Conservation (phyloP, 306 rosid genomes). For the Prunus fruticosa region DNA sequence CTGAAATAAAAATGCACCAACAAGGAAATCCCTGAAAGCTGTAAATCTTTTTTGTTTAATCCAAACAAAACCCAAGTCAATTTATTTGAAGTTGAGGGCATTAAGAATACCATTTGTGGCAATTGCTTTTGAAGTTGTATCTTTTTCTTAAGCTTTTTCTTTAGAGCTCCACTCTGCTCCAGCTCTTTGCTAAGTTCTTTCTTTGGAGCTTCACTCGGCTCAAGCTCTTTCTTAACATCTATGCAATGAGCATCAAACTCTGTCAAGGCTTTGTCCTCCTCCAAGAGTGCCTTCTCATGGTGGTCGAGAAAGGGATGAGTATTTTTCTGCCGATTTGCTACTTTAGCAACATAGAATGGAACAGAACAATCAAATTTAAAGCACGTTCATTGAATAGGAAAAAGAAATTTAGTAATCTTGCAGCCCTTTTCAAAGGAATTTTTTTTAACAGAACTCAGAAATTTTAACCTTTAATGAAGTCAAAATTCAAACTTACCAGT, state of each 20-base stretch:
- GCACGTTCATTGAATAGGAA: background rate
- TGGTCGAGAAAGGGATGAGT: no score
- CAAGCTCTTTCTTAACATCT: slow-evolving; percentile 24
- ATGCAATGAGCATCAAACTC: slow-evolving; percentile 28
- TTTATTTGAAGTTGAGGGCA: background rate
- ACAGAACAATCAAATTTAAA: background rate
- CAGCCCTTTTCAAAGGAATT: background rate
- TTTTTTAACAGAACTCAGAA: background rate
- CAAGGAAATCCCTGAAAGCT: no score
- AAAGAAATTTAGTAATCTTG: background rate
- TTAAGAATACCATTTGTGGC: background rate
- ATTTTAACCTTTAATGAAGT: background rate
- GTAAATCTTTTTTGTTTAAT: background rate
- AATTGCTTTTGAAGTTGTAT: no score
- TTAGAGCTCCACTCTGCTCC: slow-evolving; percentile 34
- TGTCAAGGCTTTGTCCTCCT: background rate
- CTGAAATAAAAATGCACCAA: background rate
- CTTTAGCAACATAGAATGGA: background rate
- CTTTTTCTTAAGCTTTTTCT: background rate
- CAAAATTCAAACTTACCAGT: background rate
- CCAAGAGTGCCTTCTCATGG: no score
- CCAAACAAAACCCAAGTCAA: background rate
- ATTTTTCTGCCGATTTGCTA: no score
- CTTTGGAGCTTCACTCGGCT: slow-evolving; percentile 34
- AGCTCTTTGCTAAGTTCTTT: background rate